These are phyloP conservation scores for Beauveria sp. DNA, from an alignment of 2,329 filamentous ascomycete genomes.

Conservation along the genomic window DNA sequence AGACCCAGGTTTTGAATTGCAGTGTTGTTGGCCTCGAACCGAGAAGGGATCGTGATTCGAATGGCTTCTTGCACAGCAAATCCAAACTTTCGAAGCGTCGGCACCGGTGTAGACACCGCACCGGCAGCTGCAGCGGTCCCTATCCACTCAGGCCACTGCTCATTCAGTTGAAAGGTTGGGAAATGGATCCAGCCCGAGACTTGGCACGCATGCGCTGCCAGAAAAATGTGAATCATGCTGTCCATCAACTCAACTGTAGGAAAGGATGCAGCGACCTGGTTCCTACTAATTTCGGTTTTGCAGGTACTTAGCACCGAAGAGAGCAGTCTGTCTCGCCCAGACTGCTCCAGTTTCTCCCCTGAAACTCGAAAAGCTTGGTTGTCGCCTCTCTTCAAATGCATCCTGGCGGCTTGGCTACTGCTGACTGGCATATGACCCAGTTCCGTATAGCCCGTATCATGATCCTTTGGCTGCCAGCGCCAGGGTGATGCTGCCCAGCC, in stretches of 20 bases:
- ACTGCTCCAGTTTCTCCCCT: slow-evolving; percentile 35
- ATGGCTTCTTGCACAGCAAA: slow-evolving; percentile 46
- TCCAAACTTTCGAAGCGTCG: slow-evolving; percentile 53
- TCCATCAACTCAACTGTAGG: slow-evolving; percentile 54
- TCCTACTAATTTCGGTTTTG: slow-evolving; percentile 40
- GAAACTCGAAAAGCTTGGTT: slow-evolving; percentile 31
- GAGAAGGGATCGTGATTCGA: slow-evolving; percentile 23
- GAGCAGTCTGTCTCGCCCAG: slow-evolving; percentile 53
- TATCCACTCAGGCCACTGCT: slow-evolving; percentile 51
- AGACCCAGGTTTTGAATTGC: slow-evolving; percentile 39
- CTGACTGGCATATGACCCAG: slow-evolving; percentile 38
- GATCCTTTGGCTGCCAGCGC: slow-evolving; percentile 40
- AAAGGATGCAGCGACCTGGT: slow-evolving; percentile 51
- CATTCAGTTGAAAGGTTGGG: slow-evolving; percentile 48
- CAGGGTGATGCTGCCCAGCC: slow-evolving; percentile 44
- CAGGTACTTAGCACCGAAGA: slow-evolving; percentile 56
- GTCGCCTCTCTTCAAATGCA: slow-evolving; percentile 31
- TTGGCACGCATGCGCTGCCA: slow-evolving; percentile 48
- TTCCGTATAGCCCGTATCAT: slow-evolving; percentile 37
- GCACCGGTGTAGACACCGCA: slow-evolving; percentile 49
- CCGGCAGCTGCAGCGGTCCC: slow-evolving; percentile 54
- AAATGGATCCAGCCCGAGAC: slow-evolving; percentile 56
- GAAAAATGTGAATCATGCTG: slow-evolving; percentile 52
- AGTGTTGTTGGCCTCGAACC: slow-evolving; percentile 44
- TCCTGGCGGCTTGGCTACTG: slow-evolving; percentile 28